phyloP scores from a whole-genome alignment of 2,329 filamentous ascomycete species.

The Ascochyta rabiei region DNA sequence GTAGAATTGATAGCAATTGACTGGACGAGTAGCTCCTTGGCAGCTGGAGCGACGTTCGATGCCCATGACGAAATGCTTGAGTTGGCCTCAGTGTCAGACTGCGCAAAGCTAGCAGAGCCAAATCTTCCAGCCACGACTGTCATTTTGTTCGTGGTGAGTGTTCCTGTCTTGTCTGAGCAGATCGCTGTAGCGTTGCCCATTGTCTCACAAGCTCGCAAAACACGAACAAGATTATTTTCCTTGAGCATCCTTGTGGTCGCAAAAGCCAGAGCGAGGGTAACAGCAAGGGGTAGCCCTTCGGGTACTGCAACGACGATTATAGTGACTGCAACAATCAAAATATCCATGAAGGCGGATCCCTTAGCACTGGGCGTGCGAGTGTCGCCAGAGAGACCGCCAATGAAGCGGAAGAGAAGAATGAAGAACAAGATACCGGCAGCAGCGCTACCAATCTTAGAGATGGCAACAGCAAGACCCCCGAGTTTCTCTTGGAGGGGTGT shows the following conservation, averaged over 20 bases:
- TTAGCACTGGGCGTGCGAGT: conserved; percentile 34
- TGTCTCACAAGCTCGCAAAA: conserved; percentile 43
- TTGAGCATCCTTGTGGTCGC: conserved; percentile 45
- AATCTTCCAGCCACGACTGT: conserved; percentile 50
- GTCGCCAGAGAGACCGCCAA: conserved; percentile 39
- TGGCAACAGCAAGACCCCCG: conserved; percentile 57
- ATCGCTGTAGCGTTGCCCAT: conserved; percentile 47
- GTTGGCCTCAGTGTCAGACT: conserved; percentile 55
- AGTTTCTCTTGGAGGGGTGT: conserved; percentile 63
- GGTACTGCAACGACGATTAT: conserved; percentile 52
- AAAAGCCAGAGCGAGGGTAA: conserved; percentile 46
- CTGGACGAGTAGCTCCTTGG: conserved; percentile 36
- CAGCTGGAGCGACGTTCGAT: conserved; percentile 51
- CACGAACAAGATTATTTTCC: conserved; percentile 44
- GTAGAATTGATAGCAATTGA: conserved; percentile 56
- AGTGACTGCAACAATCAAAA: conserved; percentile 51
- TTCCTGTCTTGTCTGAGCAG: conserved; percentile 47
- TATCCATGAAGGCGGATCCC: conserved; percentile 48
- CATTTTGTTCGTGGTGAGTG: conserved; percentile 50
- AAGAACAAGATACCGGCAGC: conserved; percentile 49
- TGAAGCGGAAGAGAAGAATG: conserved; percentile 48
- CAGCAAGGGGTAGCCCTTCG: conserved; percentile 47
- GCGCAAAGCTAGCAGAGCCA: conserved; percentile 53
- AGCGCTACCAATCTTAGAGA: conserved; percentile 57
- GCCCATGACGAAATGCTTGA: conserved; percentile 49